Base-by-base conservation (phyloP, 202 grass and related monocot genomes). In the Hordeum pubiflorum region DNA sequence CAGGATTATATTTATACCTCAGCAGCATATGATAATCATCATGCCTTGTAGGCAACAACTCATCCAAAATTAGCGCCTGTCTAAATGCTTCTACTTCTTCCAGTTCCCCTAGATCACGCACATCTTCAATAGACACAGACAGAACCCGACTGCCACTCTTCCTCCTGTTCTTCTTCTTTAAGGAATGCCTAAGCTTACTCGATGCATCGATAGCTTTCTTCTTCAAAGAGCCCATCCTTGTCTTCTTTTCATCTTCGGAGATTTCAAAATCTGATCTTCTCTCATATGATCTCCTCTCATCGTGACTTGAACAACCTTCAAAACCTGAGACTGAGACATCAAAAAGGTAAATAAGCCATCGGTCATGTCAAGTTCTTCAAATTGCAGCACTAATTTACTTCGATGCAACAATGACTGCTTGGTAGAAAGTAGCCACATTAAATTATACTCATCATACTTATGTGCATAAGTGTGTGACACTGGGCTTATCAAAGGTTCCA, bases 11-110 rank as follows among this genome's bases (percentile, higher is more conserved):
- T 88, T 72, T 41, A 73, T 81, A 96, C 93, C 93, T 96, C 78
- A 96, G 69, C 55, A 92, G 78, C 90, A 89, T 96, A 86, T 96
- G 93, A 83, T 96, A 96, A 79, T 96, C 93, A 84, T 96, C 93
- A 80, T 96, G 93, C 78, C 79, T 96, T 84, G 87, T 14, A 52
- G 93, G 93, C 73, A 96, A 84, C 74, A 96, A 56, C 52, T 96
- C 93, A 6, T 96, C 90, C 61, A 91, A 84, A 78, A 93, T 27
- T 43, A 96, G 67, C 2, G 93, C 78, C 40, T 92, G 93, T 72
- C 88, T 84, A 79, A 96, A 92, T 71, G 90, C 68, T 77, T 96
- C 93, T 1, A 96, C 93, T 24, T 83, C 80, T 87, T 82, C 83
- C 54, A 89, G 67, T 81, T 96, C 93, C 39, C 87, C 88, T 24